phyloP scores from a whole-genome alignment of 257 asterid genomes.

The Scutellaria galericulata region DNA sequence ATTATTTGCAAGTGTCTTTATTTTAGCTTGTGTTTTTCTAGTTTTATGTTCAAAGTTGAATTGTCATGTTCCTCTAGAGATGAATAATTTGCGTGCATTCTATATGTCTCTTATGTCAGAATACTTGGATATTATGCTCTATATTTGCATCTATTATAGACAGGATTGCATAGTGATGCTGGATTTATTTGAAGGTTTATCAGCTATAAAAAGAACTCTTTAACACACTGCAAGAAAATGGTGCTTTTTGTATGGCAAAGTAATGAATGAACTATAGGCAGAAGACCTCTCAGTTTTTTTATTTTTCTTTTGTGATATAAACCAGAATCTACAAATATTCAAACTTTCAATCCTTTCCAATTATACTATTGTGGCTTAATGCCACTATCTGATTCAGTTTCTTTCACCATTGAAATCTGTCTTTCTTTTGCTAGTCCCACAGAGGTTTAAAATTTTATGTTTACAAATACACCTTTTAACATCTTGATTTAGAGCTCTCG shows the following conservation, averaged over 20 bases:
- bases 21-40: background rate
- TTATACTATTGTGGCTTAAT: background rate
- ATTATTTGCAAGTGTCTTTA: background rate
- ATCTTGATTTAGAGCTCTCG: background rate
- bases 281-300: background rate
- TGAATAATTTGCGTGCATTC: background rate
- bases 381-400: background rate
- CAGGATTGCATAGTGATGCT: background rate
- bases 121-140: background rate
- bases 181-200: background rate
- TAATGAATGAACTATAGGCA: background rate
- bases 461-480: background rate
- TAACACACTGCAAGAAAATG: background rate
- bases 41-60: slow-evolving; percentile 7
- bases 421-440: background rate
- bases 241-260: too few relatives aligned
- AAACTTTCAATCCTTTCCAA: background rate
- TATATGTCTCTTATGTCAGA: background rate
- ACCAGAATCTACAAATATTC: background rate
- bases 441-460: background rate
- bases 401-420: background rate
- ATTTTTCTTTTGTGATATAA: background rate
- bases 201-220: background rate
- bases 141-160: background rate
- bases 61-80: background rate